A percentile compares a stretch with the other conserved stretches of the same genome.
Evolutionary conservation across 306 rosid genomes (phyloP).

Genomic region (Dalbergia oliveri): DNA sequence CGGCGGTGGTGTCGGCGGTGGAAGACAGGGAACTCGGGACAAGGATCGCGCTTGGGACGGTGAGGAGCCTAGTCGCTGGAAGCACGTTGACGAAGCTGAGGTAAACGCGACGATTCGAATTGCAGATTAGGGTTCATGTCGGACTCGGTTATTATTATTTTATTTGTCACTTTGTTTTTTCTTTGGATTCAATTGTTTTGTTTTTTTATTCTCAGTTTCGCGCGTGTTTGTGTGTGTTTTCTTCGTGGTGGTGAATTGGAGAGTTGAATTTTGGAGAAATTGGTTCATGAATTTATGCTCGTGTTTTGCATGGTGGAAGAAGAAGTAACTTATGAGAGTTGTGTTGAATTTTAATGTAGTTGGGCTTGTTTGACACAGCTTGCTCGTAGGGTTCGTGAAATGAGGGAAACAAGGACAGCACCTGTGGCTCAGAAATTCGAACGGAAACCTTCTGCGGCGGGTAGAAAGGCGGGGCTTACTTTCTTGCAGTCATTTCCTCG

Average conservation of each 20-base stretch:
- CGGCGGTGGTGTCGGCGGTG: slow-evolving; percentile 39
- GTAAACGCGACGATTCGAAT: slow-evolving; percentile 42
- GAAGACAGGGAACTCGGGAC: slow-evolving; percentile 53
- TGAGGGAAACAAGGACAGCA: slow-evolving; percentile 96
- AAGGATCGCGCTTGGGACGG: slow-evolving; percentile 88
- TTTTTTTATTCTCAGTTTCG: too few relatives aligned
- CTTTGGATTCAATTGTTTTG: too few relatives aligned
- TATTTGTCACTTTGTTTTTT: neutral
- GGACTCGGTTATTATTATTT: neutral
- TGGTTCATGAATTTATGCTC: neutral
- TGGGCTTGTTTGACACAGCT: slow-evolving; percentile 83
- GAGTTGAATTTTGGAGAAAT: too few relatives aligned
- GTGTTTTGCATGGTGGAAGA: neutral
- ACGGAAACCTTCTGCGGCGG: slow-evolving; percentile 56
- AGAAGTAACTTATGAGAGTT: slow-evolving; percentile 42
- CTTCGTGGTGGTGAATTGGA: neutral
- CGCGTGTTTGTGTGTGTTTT: neutral
- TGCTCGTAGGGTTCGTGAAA: slow-evolving; percentile 95
- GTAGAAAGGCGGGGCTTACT: slow-evolving; percentile 67
- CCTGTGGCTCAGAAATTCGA: slow-evolving; percentile 86
- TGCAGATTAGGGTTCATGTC: slow-evolving; percentile 23
- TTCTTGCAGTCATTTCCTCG: slow-evolving; percentile 88
- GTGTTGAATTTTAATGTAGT: slow-evolving; percentile 56
- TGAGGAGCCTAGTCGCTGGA: slow-evolving; percentile 91
- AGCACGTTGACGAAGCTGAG: slow-evolving; percentile 92